Evolutionary conservation across 768 basidiomycete genomes (phyloP).

Genomic region (Boletus tomentosulus): DNA sequence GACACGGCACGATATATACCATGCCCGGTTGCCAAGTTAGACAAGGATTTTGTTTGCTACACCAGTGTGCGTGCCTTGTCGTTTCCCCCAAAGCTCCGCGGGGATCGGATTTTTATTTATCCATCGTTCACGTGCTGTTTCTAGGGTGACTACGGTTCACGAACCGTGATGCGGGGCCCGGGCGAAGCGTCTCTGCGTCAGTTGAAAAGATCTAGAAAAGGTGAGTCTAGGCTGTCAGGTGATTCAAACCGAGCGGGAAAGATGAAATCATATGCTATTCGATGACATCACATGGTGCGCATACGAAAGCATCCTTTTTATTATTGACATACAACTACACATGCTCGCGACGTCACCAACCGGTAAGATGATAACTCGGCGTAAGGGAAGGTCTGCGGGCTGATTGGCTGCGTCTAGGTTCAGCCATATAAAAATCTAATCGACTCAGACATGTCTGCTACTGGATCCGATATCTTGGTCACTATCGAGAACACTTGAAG

Average conservation of each 20-base stretch:
- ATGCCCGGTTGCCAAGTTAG: too few species aligned
- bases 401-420: slow-evolving; percentile 50
- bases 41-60: background rate
- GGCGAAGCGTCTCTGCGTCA: background rate
- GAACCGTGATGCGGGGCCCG: slow-evolving; percentile 57
- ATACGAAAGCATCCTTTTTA: background rate
- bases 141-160: slow-evolving; percentile 57
- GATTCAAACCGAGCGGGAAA: too few species aligned
- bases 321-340: background rate
- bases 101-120: slow-evolving; percentile 8
- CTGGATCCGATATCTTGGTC: slow-evolving; percentile 68
- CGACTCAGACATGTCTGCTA: background rate
- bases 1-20: background rate
- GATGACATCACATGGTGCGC: background rate
- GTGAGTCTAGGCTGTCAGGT: background rate
- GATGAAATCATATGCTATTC: background rate
- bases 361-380: background rate
- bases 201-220: background rate
- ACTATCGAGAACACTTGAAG: slow-evolving; percentile 58
- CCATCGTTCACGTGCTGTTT: slow-evolving; percentile 17
- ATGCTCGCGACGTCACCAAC: background rate
- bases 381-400: slow-evolving; percentile 30
- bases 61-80: slow-evolving; percentile 35
- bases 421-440: background rate
- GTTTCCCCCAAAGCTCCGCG: background rate